Conservation (phyloP, 2,329 filamentous ascomycete species). For the Aspergillus sergii region DNA sequence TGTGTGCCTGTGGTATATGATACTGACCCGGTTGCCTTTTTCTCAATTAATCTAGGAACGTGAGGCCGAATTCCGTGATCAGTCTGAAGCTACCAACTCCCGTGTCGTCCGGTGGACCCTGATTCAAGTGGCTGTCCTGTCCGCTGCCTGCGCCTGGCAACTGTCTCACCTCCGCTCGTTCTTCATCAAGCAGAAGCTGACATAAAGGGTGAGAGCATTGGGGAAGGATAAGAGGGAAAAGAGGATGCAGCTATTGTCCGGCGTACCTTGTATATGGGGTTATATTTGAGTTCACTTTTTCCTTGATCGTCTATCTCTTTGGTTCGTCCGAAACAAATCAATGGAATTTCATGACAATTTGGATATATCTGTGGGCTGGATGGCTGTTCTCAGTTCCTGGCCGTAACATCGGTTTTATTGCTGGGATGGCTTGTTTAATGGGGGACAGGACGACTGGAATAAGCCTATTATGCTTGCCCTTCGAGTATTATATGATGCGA, state of each 20-base stretch:
- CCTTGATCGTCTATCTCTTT: background rate
- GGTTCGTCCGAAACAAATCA: background rate
- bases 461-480: background rate
- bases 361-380: background rate
- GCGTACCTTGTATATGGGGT: conserved; percentile 2
- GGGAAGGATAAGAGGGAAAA: background rate
- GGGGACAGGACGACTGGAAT: background rate
- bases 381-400: background rate
- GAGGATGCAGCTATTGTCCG: background rate
- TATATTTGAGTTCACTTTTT: background rate
- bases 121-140: conserved; percentile 83
- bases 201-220: conserved; percentile 54
- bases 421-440: background rate
- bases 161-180: conserved; percentile 92
- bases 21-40: background rate
- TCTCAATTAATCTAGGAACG: conserved; percentile 68
- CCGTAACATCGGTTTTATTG: background rate
- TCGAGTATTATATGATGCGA: background rate
- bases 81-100: conserved; percentile 89
- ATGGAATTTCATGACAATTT: background rate
- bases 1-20: background rate
- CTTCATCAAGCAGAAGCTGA: conserved; percentile 99
- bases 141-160: conserved; percentile 92
- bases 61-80: conserved; percentile 96
- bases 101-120: conserved; percentile 93